phyloP scores from a whole-genome alignment of 2,329 filamentous ascomycete genomes.

The Cytospora schulzeri region DNA sequence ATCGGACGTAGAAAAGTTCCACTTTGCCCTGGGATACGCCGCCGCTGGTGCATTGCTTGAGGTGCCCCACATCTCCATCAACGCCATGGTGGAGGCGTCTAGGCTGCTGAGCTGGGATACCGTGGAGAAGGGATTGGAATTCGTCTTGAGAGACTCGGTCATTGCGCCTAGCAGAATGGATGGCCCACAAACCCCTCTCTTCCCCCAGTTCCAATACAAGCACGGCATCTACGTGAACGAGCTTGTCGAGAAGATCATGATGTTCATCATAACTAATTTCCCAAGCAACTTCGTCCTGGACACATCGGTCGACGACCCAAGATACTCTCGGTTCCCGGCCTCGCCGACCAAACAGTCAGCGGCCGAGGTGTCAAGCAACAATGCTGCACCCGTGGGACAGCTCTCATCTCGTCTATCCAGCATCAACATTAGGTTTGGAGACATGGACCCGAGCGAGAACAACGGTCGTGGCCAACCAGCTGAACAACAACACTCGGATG shows the following conservation, averaged over 20 bases:
- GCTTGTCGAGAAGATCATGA: constrained; percentile 49
- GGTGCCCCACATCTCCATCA: constrained; percentile 55
- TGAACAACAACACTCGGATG: constrained; percentile 33
- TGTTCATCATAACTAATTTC: constrained; percentile 54
- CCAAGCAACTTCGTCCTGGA: constrained; percentile 58
- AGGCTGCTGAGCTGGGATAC: constrained; percentile 64
- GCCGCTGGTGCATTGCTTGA: constrained; percentile 62
- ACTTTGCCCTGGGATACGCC: constrained; percentile 65
- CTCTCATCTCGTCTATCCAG: constrained; percentile 28
- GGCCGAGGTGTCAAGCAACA: not conserved
- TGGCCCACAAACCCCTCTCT: constrained; percentile 14
- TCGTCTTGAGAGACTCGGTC: constrained; percentile 47
- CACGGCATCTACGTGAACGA: constrained; percentile 47
- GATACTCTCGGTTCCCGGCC: constrained; percentile 33
- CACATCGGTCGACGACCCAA: constrained; percentile 37
- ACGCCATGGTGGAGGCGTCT: constrained; percentile 62
- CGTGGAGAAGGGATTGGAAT: constrained; percentile 62
- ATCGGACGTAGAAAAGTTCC: constrained; percentile 38
- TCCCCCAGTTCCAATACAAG: constrained; percentile 33
- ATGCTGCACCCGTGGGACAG: not conserved
- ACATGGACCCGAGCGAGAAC: constrained; percentile 33
- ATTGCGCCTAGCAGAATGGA: constrained; percentile 19
- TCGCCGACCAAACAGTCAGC: not conserved
- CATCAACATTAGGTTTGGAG: constrained; percentile 36
- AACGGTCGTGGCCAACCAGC: constrained; percentile 43